These are phyloP conservation scores for Apophysomyces trapeziformis DNA, from an alignment of 371 early-diverging fungal species.

Conservation along the genomic window DNA sequence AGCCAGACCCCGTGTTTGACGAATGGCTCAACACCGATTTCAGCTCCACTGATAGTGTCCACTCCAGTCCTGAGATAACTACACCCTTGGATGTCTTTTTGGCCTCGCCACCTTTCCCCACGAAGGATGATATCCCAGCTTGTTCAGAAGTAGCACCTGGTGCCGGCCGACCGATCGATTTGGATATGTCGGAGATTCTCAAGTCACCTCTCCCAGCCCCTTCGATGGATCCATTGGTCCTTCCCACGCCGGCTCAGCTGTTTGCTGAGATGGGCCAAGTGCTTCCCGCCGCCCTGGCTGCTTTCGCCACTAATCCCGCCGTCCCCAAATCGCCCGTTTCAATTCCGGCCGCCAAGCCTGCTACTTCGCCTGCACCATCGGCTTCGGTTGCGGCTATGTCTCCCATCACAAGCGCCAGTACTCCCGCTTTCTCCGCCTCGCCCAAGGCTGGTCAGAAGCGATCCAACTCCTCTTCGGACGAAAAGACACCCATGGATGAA, in stretches of 20 bases:
- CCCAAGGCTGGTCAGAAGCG: constrained; percentile 23
- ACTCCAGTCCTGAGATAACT: constrained; percentile 32
- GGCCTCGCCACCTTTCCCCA: constrained; percentile 16
- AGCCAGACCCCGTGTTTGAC: constrained; percentile 16
- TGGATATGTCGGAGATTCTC: constrained; percentile 22
- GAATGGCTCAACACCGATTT: constrained; percentile 28
- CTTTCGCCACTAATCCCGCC: constrained; percentile 23
- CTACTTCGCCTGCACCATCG: constrained; percentile 13
- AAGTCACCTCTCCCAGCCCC: constrained; percentile 21
- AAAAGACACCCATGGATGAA: constrained; percentile 33
- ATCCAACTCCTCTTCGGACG: constrained; percentile 1
- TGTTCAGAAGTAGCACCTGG: constrained; percentile 1
- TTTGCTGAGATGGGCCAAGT: constrained; percentile 27
- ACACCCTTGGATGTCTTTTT: constrained; percentile 33
- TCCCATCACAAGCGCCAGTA: constrained; percentile 27
- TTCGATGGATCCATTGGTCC: constrained; percentile 3
- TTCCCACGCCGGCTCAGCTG: constrained; percentile 11
- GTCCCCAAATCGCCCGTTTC: neutral
- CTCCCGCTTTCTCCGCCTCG: constrained; percentile 27
- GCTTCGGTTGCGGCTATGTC: constrained; percentile 10
- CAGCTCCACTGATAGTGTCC: constrained; percentile 19
- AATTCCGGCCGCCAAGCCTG: constrained; percentile 13
- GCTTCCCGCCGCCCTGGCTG: constrained; percentile 21
- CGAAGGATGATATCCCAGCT: constrained; percentile 8
- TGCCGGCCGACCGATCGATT: constrained; percentile 13